A percentile compares a stretch with the other conserved stretches of the same genome.
phyloP scores from a whole-genome alignment of 2,329 filamentous ascomycete species.

The Endocalyx cinctus region DNA sequence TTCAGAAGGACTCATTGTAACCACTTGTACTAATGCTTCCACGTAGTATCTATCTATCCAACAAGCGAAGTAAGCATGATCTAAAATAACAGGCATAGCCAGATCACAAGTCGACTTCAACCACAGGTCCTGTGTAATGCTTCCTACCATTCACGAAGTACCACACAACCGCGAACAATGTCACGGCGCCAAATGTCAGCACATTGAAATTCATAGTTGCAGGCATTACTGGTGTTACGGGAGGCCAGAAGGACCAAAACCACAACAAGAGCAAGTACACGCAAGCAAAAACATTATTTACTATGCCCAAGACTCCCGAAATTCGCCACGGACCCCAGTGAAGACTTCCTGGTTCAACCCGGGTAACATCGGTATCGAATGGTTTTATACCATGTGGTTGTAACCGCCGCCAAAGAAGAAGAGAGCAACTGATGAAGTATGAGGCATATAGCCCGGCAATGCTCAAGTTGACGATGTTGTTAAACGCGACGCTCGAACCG shows the following conservation, averaged over 20 bases:
- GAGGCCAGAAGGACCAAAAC: slow-evolving; percentile 50
- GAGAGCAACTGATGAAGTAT: slow-evolving; percentile 2
- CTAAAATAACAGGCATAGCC: no score
- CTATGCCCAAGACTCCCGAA: slow-evolving; percentile 41
- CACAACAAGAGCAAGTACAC: slow-evolving; percentile 48
- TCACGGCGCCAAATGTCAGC: slow-evolving; percentile 34
- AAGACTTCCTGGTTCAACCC: neutral
- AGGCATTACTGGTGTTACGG: slow-evolving; percentile 24
- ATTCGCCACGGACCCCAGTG: slow-evolving; percentile 51
- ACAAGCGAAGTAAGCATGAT: no score
- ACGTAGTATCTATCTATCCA: no score
- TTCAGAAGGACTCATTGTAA: no score
- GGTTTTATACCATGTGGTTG: slow-evolving; percentile 2
- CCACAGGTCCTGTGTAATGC: slow-evolving; percentile 38
- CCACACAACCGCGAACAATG: slow-evolving; percentile 40
- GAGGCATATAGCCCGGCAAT: slow-evolving; percentile 10
- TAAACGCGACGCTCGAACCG: slow-evolving; percentile 19
- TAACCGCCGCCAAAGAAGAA: slow-evolving; percentile 4
- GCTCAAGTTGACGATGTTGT: slow-evolving; percentile 6
- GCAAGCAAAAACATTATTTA: slow-evolving; percentile 50
- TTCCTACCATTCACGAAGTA: slow-evolving; percentile 36
- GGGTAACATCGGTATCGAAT: neutral
- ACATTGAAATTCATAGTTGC: slow-evolving; percentile 43
- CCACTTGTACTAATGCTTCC: no score
- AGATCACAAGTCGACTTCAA: slow-evolving; percentile 1